Evolutionary conservation across 768 basidiomycete species (phyloP).

Genomic region (Sporobolomyces phaffii): DNA sequence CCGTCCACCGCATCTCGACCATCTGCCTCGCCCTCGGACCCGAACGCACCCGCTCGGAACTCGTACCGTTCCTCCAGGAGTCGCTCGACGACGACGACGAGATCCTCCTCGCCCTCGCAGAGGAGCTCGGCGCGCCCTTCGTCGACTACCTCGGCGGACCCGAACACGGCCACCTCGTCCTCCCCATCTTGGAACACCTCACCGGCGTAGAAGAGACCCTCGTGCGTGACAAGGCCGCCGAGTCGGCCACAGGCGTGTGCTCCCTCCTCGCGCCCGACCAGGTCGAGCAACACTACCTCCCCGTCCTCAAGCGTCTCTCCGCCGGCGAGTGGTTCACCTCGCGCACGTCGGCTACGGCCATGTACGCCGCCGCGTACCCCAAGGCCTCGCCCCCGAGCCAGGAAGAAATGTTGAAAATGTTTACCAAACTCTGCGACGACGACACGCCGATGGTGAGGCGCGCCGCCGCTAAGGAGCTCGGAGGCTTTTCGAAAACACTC

Average conservation of each 20-base stretch:
- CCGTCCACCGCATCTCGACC: constrained; percentile 93
- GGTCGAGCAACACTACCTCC: constrained; percentile 84
- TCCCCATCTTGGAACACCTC: constrained; percentile 89
- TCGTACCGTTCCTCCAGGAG: constrained; percentile 94
- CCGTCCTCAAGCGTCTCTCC: constrained; percentile 78
- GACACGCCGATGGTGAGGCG: constrained; percentile 98
- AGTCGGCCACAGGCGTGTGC: constrained; percentile 87
- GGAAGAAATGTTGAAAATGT: constrained; percentile 82
- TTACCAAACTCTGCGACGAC: constrained; percentile 72
- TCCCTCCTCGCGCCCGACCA: constrained; percentile 67
- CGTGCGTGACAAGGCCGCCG: constrained; percentile 95
- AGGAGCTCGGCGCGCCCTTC: constrained; percentile 85
- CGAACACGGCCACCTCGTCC: constrained; percentile 74
- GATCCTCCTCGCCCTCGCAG: constrained; percentile 87
- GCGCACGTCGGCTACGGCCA: constrained; percentile 86
- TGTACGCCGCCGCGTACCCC: constrained; percentile 83
- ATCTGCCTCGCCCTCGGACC: constrained; percentile 94
- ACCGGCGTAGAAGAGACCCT: constrained; percentile 96
- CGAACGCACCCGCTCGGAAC: constrained; percentile 87
- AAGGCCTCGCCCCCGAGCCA: constrained; percentile 50
- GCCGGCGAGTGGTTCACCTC: constrained; percentile 99
- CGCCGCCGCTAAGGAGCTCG: constrained; percentile 92
- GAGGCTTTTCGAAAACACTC: constrained; percentile 61
- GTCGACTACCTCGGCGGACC: constrained; percentile 91
- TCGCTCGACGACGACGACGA: constrained; percentile 99